Conservation (phyloP, 2,329 filamentous ascomycete species). For the Teratosphaeriaceae sp. region DNA sequence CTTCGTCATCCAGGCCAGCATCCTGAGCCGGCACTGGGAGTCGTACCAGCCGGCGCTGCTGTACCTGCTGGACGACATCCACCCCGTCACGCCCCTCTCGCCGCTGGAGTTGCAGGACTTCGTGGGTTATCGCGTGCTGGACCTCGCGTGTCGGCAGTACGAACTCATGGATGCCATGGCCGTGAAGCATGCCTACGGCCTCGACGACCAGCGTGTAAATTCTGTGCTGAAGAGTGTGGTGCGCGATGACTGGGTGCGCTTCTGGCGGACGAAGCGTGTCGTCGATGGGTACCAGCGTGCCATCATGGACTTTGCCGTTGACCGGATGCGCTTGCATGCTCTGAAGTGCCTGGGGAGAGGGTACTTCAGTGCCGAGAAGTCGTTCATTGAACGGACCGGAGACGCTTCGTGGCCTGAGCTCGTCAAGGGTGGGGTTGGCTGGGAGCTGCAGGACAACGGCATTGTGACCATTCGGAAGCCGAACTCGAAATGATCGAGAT, state of each 20-base stretch:
- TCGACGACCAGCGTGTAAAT: conserved; percentile 64
- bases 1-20: conserved; percentile 79
- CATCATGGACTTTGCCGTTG: conserved; percentile 75
- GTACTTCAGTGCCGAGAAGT: conserved; percentile 66
- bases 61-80: conserved; percentile 67
- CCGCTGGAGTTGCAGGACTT: conserved; percentile 71
- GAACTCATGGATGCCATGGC: conserved; percentile 68
- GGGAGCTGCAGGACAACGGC: conserved; percentile 62
- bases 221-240: conserved; percentile 62
- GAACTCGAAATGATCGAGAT: conserved; percentile 33
- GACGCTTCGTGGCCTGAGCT: conserved; percentile 68
- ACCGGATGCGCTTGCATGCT: conserved; percentile 65
- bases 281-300: conserved; percentile 76
- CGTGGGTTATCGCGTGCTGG: conserved; percentile 72
- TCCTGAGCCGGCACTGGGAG: conserved; percentile 75
- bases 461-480: conserved; percentile 69
- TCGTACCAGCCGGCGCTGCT: conserved; percentile 85
- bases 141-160: conserved; percentile 76
- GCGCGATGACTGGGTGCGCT: conserved; percentile 75
- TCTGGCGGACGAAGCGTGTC: conserved; percentile 61
- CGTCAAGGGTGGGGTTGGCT: conserved; percentile 68
- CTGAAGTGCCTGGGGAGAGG: conserved; percentile 80
- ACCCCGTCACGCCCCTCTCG: conserved; percentile 59
- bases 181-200: conserved; percentile 52
- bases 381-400: conserved; percentile 62